Evolutionary conservation across 306 rosid genomes (phyloP), one percentile per base, ranked within the genome.

Genomic region (Lathyrus aphaca): DNA sequence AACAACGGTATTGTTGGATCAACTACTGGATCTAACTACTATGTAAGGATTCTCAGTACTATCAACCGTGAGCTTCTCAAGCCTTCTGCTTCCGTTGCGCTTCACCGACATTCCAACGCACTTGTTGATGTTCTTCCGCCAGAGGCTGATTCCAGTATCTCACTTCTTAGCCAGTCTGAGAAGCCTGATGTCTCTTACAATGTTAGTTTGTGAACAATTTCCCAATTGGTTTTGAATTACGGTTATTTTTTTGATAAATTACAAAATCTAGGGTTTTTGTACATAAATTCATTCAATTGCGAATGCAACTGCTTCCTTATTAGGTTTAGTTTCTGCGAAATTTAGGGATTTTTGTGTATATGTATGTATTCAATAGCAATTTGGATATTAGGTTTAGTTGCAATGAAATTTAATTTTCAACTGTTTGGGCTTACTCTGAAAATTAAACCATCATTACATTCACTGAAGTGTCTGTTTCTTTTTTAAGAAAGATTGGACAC

Each of bases 111-210:
- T 71, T 95, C 99, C 11, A 95, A 95, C 45, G 99, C 99, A 0
- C 97, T 95, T 1, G 99, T 95, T 27, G 99, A 95, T 16, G 99
- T 95, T 35, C 84, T 95, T 45, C 99, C 99, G 4, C 99, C 99
- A 1, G 99, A 95, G 79, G 99, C 99, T 2, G 99, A 95, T 17
- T 95, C 99, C 1, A 95, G 99, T 15, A 95, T 95, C 57, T 95
- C 99, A 1, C 92, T 95, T 0, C 96, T 95, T 9, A 95, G 99
- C 71, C 99, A 95, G 82, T 95, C 99, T 0, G 99, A 95, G 87
- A 95, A 95, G 89, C 99, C 99, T 3, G 99, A 95, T 60, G 99
- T 95, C 72, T 84, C 97, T 50, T 95, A 95, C 72, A 86, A 78
- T 69, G 99, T 95, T 54, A 82, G 89, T 25, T 17, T n/a, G 0